Evolutionary conservation across 208 protist genomes (phyloP).

Genomic region (Leishmania aethiopica): DNA sequence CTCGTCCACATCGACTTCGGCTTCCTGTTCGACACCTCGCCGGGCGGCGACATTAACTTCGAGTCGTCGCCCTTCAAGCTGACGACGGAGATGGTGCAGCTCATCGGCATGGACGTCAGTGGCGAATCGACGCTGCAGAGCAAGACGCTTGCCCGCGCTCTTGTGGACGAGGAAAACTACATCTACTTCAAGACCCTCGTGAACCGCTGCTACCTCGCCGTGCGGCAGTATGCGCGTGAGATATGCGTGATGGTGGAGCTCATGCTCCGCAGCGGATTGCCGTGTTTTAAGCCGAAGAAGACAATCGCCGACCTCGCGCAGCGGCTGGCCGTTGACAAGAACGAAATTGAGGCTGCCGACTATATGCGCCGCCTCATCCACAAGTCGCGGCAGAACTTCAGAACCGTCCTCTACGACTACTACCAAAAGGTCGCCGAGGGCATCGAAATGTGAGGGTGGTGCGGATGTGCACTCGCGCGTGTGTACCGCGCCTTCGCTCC

Average conservation of each 20-base stretch:
- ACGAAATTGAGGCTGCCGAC: conserved; percentile 75
- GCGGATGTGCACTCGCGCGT: neutral
- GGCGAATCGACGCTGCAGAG: conserved; percentile 56
- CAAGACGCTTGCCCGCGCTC: conserved; percentile 56
- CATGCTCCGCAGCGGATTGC: conserved; percentile 86
- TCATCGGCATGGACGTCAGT: conserved; percentile 88
- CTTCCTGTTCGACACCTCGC: conserved; percentile 96
- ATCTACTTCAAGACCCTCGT: conserved; percentile 79
- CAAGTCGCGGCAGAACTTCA: conserved; percentile 77
- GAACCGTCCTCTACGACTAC: conserved; percentile 82
- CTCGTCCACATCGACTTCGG: conserved; percentile 99
- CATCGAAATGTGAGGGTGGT: conserved; percentile 54
- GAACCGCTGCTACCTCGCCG: conserved; percentile 84
- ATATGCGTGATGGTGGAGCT: conserved; percentile 86
- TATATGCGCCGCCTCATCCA: conserved; percentile 85
- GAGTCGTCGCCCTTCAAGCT: conserved; percentile 95
- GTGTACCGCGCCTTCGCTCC: neutral
- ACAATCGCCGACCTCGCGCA: conserved; percentile 76
- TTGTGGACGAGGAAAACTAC: conserved; percentile 87
- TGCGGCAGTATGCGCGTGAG: conserved; percentile 79
- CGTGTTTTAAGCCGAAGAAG: conserved; percentile 87
- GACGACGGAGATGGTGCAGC: conserved; percentile 90
- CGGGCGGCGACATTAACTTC: conserved; percentile 95
- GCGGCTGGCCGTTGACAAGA: conserved; percentile 75
- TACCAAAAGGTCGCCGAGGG: conserved; percentile 86